These are phyloP conservation scores for Nicotiana tabacum DNA, from an alignment of 257 asterid species.

Conservation along the genomic window DNA sequence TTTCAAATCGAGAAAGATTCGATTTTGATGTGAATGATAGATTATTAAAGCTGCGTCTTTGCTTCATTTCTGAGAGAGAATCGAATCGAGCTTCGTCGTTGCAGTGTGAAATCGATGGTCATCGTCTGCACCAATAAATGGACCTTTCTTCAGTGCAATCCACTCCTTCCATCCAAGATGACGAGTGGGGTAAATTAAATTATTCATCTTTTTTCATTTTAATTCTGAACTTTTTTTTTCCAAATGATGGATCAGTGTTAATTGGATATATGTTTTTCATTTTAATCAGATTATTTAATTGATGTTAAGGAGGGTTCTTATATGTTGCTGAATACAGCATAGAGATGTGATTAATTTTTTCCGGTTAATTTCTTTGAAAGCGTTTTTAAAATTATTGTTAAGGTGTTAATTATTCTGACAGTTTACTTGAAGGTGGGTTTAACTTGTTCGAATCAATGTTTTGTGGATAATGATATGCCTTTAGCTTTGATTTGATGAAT, in stretches of 20 bases:
- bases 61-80: background rate
- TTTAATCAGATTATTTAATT: too few species aligned
- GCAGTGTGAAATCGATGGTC: constrained; percentile 47
- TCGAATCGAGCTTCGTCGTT: background rate
- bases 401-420: background rate
- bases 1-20: constrained; percentile 14
- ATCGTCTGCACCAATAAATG: constrained; percentile 36
- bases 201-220: background rate
- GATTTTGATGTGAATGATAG: constrained; percentile 7
- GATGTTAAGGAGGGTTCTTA: background rate
- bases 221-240: constrained; percentile 4
- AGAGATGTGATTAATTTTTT: background rate
- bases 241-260: background rate
- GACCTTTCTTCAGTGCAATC: constrained; percentile 41
- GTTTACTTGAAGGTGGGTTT: background rate
- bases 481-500: background rate
- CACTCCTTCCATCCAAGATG: constrained; percentile 47
- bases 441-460: background rate
- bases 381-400: background rate
- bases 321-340: background rate
- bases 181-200: constrained; percentile 45
- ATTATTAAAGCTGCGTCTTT: background rate
- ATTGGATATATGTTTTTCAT: background rate
- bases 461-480: background rate
- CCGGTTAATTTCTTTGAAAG: background rate